These are phyloP conservation scores for Scorias spongiosa DNA, from an alignment of 2,329 filamentous ascomycete genomes.

Conservation along the genomic window DNA sequence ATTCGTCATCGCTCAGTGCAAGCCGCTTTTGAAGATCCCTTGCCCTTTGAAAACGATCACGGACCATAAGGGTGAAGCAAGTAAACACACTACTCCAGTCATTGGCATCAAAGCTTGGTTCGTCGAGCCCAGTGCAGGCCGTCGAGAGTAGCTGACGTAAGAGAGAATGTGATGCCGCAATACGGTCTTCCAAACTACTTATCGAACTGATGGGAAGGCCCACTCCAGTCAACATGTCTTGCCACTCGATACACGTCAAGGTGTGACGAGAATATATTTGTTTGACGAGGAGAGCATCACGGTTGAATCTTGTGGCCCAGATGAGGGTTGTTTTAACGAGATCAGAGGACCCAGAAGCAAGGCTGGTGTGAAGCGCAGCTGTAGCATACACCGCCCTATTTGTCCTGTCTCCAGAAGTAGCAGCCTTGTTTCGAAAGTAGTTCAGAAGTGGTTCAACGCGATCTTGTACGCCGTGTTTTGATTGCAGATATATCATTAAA, in stretches of 20 bases:
- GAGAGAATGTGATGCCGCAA: constrained; percentile 17
- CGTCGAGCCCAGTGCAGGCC: constrained; percentile 13
- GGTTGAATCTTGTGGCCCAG: constrained; percentile 24
- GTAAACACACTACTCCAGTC: constrained; percentile 6
- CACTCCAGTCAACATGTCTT: background rate
- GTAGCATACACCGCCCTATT: constrained; percentile 17
- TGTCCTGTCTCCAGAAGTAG: constrained; percentile 12
- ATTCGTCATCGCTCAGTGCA: constrained; percentile 6
- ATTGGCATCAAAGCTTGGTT: constrained; percentile 18
- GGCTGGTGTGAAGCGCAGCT: constrained; percentile 16
- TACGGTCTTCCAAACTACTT: constrained; percentile 8
- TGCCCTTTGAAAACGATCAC: constrained; percentile 5
- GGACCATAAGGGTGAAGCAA: constrained; percentile 7
- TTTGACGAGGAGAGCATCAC: constrained; percentile 19
- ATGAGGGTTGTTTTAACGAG: constrained; percentile 17
- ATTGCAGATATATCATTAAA: background rate
- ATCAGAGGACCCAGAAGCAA: constrained; percentile 19
- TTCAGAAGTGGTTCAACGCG: constrained; percentile 1
- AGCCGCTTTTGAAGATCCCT: constrained; percentile 6
- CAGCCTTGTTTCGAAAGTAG: constrained; percentile 12
- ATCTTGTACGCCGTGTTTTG: background rate
- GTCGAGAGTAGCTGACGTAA: constrained; percentile 17
- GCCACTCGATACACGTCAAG: background rate
- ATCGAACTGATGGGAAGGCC: constrained; percentile 5
- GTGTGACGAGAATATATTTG: constrained; percentile 9